phyloP scores from a whole-genome alignment of 345 rosid species.

The Gossypium longicalyx region DNA sequence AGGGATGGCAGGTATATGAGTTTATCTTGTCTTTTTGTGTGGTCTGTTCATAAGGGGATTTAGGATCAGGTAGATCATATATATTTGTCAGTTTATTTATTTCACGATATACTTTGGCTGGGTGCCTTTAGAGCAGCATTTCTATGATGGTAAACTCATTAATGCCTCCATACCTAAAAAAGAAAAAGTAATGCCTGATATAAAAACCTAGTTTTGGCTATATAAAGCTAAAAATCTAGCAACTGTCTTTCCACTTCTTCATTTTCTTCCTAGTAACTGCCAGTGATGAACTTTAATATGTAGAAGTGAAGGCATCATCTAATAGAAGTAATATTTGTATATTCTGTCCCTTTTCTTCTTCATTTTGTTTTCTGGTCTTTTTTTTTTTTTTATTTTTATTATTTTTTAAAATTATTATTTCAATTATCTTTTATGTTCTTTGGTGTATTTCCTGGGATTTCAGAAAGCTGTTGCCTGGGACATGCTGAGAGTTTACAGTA shows the following conservation, averaged over 20 bases:
- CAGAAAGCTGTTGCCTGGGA: conserved; percentile 94
- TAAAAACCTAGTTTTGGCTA: neutral
- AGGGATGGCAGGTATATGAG: conserved; percentile 95
- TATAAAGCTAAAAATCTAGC: neutral
- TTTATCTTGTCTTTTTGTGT: conserved; percentile 23
- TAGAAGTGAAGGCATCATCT: neutral
- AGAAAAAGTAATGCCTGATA: neutral
- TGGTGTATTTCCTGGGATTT: conserved; percentile 16
- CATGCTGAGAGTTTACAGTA: conserved; percentile 85
- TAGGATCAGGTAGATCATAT: neutral
- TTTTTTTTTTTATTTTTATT: neutral
- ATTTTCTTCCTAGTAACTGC: neutral
- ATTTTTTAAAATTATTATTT: conserved; percentile 1
- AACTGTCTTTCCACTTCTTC: neutral
- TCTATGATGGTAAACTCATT: neutral
- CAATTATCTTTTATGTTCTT: neutral
- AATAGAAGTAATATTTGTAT: neutral
- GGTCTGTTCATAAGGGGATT: conserved; percentile 4
- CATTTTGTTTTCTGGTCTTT: neutral
- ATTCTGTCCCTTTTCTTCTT: neutral
- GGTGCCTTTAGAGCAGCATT: neutral
- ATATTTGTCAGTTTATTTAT: neutral
- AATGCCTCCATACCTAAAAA: neutral
- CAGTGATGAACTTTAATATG: neutral
- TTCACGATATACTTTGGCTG: neutral